Evolutionary conservation across 106 monocot species (phyloP).

Genomic region (Posidonia australis): DNA sequence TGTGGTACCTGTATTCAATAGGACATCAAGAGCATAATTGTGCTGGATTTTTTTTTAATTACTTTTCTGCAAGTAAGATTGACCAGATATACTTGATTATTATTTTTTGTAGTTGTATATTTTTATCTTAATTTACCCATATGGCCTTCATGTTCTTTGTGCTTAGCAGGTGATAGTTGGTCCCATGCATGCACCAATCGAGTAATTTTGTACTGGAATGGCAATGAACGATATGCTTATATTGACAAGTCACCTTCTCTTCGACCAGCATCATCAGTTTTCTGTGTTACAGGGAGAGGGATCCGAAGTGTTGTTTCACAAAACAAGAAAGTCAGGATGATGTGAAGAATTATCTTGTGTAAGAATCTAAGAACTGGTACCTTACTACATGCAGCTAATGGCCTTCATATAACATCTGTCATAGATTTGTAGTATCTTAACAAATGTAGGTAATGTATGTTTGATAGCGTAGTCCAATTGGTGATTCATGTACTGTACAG

Average conservation of each 20-base stretch:
- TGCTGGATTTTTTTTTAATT: no score
- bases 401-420: no score
- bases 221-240: conserved; percentile 59
- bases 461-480: no score
- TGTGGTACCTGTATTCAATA: no score
- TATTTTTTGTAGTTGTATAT: background rate
- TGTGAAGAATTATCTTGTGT: conserved; percentile 10
- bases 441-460: no score
- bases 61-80: no score
- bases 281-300: conserved; percentile 55
- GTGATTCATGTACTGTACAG: no score
- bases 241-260: conserved; percentile 93
- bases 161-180: conserved; percentile 80
- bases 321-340: conserved; percentile 56
- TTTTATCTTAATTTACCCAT: background rate
- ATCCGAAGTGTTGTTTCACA: conserved; percentile 40
- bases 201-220: conserved; percentile 79
- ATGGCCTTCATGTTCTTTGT: background rate
- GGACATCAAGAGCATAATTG: no score
- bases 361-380: no score
- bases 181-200: conserved; percentile 92
- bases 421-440: no score
- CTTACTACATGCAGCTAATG: no score
- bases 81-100: no score
- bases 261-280: conserved; percentile 56